A percentile compares a stretch with the other conserved stretches of the same genome.
Conservation (phyloP, 2,329 filamentous ascomycete species). For the Colletotrichum salicis region DNA sequence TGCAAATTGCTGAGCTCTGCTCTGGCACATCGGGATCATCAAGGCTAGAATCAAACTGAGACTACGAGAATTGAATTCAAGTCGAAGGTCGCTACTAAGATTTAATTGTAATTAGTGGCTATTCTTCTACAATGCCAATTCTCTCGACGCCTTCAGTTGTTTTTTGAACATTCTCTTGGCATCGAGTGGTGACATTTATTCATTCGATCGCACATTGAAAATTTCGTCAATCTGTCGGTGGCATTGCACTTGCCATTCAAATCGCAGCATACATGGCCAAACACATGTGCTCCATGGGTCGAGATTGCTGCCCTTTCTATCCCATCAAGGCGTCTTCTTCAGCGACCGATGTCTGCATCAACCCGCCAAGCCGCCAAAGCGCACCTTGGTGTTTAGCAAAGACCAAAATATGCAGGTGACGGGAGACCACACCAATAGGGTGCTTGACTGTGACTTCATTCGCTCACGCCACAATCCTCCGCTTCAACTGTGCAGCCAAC, state of each 20-base stretch:
- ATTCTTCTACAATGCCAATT: too few relatives aligned
- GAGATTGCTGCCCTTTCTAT: neutral
- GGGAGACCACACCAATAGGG: constrained; percentile 6
- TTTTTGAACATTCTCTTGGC: too few relatives aligned
- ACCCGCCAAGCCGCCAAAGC: constrained; percentile 12
- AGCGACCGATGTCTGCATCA: neutral
- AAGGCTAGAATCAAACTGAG: too few relatives aligned
- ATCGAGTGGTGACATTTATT: too few relatives aligned
- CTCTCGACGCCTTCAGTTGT: too few relatives aligned
- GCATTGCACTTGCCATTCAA: too few relatives aligned
- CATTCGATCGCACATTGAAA: too few relatives aligned
- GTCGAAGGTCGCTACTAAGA: neutral
- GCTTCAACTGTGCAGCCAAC: neutral
- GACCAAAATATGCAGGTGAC: neutral
- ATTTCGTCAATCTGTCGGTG: too few relatives aligned
- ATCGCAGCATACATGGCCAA: neutral
- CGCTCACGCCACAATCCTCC: constrained; percentile 19
- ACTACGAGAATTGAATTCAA: neutral
- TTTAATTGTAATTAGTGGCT: too few relatives aligned
- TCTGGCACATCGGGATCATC: too few relatives aligned
- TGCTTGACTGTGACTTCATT: constrained; percentile 8
- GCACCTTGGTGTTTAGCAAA: neutral
- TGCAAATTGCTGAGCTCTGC: neutral
- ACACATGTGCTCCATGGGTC: neutral
- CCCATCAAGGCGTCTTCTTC: neutral